phyloP scores from a whole-genome alignment of 768 basidiomycete genomes.

The Myochromella boudieri region DNA sequence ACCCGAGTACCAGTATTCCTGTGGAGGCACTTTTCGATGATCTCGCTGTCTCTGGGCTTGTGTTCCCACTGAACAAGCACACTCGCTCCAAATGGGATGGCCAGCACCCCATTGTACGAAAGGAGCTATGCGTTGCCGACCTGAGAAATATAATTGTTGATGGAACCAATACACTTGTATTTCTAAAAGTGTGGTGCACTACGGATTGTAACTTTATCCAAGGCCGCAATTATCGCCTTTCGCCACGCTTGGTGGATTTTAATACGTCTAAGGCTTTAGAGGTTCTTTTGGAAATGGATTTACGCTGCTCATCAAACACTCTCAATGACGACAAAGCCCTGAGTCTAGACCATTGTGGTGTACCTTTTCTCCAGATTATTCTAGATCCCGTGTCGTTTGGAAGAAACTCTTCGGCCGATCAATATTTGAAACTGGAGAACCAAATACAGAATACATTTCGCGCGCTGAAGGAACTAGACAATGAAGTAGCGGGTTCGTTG shows the following conservation, averaged over 20 bases:
- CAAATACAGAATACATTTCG: slow-evolving; percentile 41
- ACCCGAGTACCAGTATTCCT: slow-evolving; percentile 30
- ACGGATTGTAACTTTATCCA: slow-evolving; percentile 25
- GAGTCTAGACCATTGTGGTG: slow-evolving; percentile 16
- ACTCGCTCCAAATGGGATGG: slow-evolving; percentile 36
- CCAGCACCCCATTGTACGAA: slow-evolving; percentile 38
- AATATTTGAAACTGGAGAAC: slow-evolving; percentile 33
- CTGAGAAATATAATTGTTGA: slow-evolving; percentile 37
- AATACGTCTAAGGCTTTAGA: slow-evolving; percentile 47
- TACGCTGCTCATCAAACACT: slow-evolving; percentile 26
- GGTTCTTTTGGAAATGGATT: slow-evolving; percentile 45
- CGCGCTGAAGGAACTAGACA: slow-evolving; percentile 33
- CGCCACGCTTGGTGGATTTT: slow-evolving; percentile 52
- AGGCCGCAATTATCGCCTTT: slow-evolving; percentile 42
- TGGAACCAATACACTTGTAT: slow-evolving; percentile 32
- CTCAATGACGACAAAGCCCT: slow-evolving; percentile 8
- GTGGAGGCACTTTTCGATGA: slow-evolving; percentile 52
- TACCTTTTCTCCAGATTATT: slow-evolving; percentile 47
- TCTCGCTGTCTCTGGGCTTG: slow-evolving; percentile 41
- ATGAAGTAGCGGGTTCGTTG: slow-evolving; percentile 34
- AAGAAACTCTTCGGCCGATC: slow-evolving; percentile 22
- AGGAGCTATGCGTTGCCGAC: slow-evolving; percentile 39
- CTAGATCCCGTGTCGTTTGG: slow-evolving; percentile 41
- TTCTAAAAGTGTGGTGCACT: slow-evolving; percentile 39
- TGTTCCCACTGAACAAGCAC: slow-evolving; percentile 43